Base-by-base conservation (phyloP, 331 rosid genomes). In the Prunus yedoensis region DNA sequence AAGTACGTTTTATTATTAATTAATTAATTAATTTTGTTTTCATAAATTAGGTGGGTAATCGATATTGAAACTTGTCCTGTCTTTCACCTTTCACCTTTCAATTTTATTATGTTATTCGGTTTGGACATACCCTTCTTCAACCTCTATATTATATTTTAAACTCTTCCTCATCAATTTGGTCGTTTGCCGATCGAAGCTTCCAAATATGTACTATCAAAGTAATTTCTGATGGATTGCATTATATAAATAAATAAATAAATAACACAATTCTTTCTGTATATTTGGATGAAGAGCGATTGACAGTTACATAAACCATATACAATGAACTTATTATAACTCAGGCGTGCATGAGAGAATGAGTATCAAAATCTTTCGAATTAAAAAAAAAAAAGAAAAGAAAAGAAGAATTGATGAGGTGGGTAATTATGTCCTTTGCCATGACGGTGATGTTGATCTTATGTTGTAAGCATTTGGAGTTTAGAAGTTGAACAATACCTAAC, bases 401-500 rank as follows among this genome's bases (percentile, higher is more conserved):
- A 25, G 27, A 25, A 25, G 27, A 25, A 25, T 25, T 38, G 15
- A 50, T 49, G 66, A 64, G 52, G 43, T 78, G 20, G 61, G 69
- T 64, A 54, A 53, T 64, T 65, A 12, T 51, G 82, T 54, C 51
- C 21, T 70, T 59, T 1, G 1, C 20, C 35, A 25, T 65, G 32
- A 51, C 7, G 47, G 51, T 3, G 32, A 66, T 46, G 82, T 28
- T 66, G 38, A 73, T 23, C 35, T 64, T 51, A 7, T n/a, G 54
- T 13, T 32, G 14, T 56, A 27, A 49, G 43, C 46, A 57, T 66
- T 65, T 73, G n/a, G 20, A 28, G 56, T 20, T 73, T 38, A 14
- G 30, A 5, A 50, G 66, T 74, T 53, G 72, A 74, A 15, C 16
- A 74, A 66, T 23, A 52, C 76, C 80, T n/a, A 74, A 75, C 35